Evolutionary conservation across 352 stramenopile species (phyloP).

Genomic region (Elongisporangium anandrum): DNA sequence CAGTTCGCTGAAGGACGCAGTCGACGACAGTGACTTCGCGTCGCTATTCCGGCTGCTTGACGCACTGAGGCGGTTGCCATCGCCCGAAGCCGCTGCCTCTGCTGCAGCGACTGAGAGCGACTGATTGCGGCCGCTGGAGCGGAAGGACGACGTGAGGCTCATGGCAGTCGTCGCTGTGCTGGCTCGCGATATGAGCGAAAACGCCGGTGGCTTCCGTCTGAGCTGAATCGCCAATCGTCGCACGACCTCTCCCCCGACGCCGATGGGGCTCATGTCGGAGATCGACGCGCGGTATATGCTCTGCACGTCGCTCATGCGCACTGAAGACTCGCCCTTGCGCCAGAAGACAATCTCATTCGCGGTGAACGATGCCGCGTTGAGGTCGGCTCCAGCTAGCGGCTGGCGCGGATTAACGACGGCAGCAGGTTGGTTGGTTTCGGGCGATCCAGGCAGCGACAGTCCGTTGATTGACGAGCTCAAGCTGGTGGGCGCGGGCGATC

Average conservation of each 20-base stretch:
- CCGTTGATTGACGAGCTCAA: neutral
- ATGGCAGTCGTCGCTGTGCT: neutral
- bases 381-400: slow-evolving; percentile 11
- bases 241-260: slow-evolving; percentile 57
- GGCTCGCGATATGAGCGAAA: slow-evolving; percentile 3
- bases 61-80: slow-evolving; percentile 1
- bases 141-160: neutral
- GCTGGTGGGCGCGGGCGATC: neutral
- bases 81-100: neutral
- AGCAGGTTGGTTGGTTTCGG: neutral
- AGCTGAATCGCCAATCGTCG: slow-evolving; percentile 38
- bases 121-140: neutral
- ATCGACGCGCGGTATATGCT: slow-evolving; percentile 32
- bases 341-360: slow-evolving; percentile 65
- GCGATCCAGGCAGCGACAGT: neutral
- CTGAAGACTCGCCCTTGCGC: slow-evolving; percentile 39
- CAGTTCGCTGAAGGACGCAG: slow-evolving; percentile 11
- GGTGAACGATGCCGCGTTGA: slow-evolving; percentile 62
- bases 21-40: slow-evolving; percentile 3
- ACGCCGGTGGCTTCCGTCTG: slow-evolving; percentile 24
- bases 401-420: neutral
- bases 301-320: slow-evolving; percentile 25
- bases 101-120: neutral
- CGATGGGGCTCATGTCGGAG: slow-evolving; percentile 39
- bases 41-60: slow-evolving; percentile 8